phyloP scores from a whole-genome alignment of 2,329 filamentous ascomycete genomes.

The Trichoderma sp. region DNA sequence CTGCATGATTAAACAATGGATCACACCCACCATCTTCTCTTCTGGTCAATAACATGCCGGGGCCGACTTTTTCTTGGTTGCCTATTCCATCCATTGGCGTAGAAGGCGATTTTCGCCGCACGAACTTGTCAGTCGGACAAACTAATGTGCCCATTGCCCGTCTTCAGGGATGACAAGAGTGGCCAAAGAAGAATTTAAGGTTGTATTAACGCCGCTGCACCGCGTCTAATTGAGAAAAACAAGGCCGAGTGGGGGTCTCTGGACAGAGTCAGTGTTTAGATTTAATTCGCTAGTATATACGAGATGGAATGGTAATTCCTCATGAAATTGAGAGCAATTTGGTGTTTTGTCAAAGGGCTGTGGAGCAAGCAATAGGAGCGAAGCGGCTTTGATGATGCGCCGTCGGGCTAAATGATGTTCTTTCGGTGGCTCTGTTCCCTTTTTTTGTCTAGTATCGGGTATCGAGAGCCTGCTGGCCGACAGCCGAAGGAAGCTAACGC shows the following conservation, averaged over 20 bases:
- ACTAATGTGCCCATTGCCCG: conserved; percentile 2
- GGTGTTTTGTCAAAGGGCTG: background rate
- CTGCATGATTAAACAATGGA: background rate
- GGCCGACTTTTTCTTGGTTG: background rate
- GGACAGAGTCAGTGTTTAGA: background rate
- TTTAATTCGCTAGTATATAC: background rate
- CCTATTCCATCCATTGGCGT: background rate
- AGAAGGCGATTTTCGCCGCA: background rate
- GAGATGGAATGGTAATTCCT: background rate
- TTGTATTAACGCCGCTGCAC: conserved; percentile 1
- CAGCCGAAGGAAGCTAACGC: background rate
- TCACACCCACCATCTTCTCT: background rate
- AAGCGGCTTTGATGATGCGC: conserved; percentile 16
- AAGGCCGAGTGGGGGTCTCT: background rate
- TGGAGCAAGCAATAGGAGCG: background rate
- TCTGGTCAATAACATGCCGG: background rate
- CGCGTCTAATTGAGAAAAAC: background rate
- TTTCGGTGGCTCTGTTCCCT: background rate
- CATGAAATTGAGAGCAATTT: background rate
- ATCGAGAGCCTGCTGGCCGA: background rate
- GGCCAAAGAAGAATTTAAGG: background rate
- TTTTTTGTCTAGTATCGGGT: background rate
- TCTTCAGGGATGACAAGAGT: background rate
- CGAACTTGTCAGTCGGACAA: background rate
- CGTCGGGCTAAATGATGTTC: conserved; percentile 20